Base-by-base conservation (phyloP, 345 rosid genomes). In the Gossypium longicalyx region DNA sequence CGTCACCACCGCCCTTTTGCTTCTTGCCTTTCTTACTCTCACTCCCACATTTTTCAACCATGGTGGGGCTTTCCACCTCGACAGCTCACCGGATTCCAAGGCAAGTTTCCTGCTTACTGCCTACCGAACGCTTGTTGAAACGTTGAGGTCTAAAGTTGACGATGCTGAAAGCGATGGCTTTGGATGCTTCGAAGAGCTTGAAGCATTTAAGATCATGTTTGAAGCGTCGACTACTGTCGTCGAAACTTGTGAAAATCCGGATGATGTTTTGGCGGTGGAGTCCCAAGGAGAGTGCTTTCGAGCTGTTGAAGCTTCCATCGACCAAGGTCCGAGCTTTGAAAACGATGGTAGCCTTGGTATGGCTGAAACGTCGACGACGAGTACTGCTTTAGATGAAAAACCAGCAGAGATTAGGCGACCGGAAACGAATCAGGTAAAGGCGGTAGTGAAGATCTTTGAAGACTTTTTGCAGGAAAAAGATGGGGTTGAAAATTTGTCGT, bases 1-100 rank as follows among this genome's bases (percentile, higher is more conserved):
- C 72, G 47, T 87, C 70, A 91, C 97, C 58, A 89, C 98, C 20
- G 80, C 89, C 53, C 92, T 94, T 65, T 66, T 91, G 49, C 89
- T 94, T 79, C 87, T 91, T 0, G 81, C 89, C 16, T 83, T 91
- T 49, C 68, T 89, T 70, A 89, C 93, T 54, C 25, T 86, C 45
- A 79, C 87, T 68, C 60, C 60, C 60, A 56, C 4, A 9, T 56
- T 56, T 56, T 23, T 56, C 27, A 56, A 56, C 11, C 60, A 19
- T 19, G 60, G 23, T 10, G 59, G 79, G 23, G 52, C 47, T 29
- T 63, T 54, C 29, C 54, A 57, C 64, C 25, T 75, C 56, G 82
- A 77, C 57, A 52, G n/a, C 16, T 60, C 82, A 16, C 61, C 78
- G 2, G 89, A 84, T 54, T 78, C 86, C 56, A 82, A 88, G 45